Evolutionary conservation across 352 stramenopile species (phyloP).

Genomic region (Pythium myriotylum): DNA sequence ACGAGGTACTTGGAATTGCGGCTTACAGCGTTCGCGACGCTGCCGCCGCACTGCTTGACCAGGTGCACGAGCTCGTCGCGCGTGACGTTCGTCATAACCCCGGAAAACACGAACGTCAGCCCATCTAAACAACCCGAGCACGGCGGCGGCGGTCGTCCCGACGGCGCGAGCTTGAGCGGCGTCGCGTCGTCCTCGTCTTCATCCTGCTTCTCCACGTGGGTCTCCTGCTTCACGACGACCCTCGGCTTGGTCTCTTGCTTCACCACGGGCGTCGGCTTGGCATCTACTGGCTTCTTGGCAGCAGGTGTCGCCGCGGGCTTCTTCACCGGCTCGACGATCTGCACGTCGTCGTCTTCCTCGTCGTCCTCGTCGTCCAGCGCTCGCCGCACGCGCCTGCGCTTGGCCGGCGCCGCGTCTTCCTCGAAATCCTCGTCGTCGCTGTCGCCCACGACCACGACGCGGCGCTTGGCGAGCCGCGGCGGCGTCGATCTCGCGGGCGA

Average conservation of each 20-base stretch:
- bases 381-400: conserved; percentile 44
- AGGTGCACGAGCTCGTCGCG: conserved; percentile 74
- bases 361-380: conserved; percentile 35
- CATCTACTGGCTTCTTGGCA: not conserved
- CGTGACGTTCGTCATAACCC: conserved; percentile 56
- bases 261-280: conserved; percentile 1
- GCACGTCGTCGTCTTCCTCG: conserved; percentile 21
- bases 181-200: conserved; percentile 17
- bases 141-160: conserved; percentile 54
- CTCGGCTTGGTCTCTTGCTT: not conserved
- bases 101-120: conserved; percentile 78
- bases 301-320: not conserved
- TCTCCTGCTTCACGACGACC: conserved; percentile 10
- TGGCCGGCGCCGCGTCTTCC: conserved; percentile 23
- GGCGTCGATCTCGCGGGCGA: conserved; percentile 30
- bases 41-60: conserved; percentile 78
- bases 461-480: conserved; percentile 38
- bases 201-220: conserved; percentile 4
- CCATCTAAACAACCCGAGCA: conserved; percentile 73
- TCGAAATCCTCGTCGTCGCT: conserved; percentile 49
- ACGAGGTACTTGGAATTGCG: conserved; percentile 81
- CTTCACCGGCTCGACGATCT: conserved; percentile 19
- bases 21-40: conserved; percentile 62
- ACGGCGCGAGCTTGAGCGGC: conserved; percentile 26
- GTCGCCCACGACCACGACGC: conserved; percentile 58